Evolutionary conservation across 2,329 filamentous ascomycete genomes (phyloP), one percentile per base, ranked within the genome.

Genomic region (Cercospora beticola): DNA sequence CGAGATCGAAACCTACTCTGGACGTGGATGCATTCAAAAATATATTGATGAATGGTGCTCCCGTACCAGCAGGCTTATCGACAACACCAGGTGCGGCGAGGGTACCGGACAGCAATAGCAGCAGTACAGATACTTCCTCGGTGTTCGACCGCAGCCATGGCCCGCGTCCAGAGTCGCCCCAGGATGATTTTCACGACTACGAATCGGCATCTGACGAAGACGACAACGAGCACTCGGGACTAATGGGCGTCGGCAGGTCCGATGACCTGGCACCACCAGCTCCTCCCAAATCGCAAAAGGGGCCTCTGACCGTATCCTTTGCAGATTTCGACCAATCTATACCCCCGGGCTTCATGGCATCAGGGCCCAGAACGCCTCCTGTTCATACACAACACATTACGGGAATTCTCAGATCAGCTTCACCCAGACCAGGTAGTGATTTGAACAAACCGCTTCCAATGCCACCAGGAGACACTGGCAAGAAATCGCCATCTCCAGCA

Each of bases 21-120:
- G 90, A 94, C 76, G 91, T 94, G 1, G 88, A 92, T 76, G 89
- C 91, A 0, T 94, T 94, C 79, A 89, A 88, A 76, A 85, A 90
- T 68, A 81, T 95, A 68, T 83, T 94, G 54, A 82, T 94, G 81
- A 94, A 90, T 0, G 92, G 91, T 14, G 86, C 88, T 74, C 78
- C 86, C 49, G 64, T 69, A 14, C 73, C 77, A 30, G 70, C 74
- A 16, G 62, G 62, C 2, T 33, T 59, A 36, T 69, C 74, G 12
- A 68, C 72, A 23, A 26, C 66, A 28, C 36, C 65, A 58, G 62
- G 18, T 2, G 57, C 67, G 36, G 33, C 66, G 18, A 59, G 67
- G 33, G 56, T 67, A 56, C 73, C 68, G 21, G 74, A 76, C 43
- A 83, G 81, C 60, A 82, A 82, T 60, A 87, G 83, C 74, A 83